phyloP scores from a whole-genome alignment of 2,329 filamentous ascomycete species.

The Claviceps quebecensis region DNA sequence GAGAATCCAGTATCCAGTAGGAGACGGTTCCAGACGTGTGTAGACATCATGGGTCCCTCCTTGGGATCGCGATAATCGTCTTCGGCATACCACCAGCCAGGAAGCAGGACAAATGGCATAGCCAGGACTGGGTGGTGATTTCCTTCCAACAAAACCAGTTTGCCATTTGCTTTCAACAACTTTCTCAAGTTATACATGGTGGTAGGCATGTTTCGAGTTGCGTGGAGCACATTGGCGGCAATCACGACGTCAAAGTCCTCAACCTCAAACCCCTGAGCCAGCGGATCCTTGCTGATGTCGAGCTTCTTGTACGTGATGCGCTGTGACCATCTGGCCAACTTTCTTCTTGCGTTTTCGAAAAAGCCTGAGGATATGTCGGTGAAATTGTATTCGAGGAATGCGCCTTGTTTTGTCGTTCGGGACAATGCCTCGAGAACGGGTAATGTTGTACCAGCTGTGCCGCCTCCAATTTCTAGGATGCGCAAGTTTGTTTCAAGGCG shows the following conservation, averaged over 20 bases:
- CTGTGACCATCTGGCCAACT: slow-evolving; percentile 13
- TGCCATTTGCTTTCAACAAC: slow-evolving; percentile 7
- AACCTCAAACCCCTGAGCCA: slow-evolving; percentile 17
- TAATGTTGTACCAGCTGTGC: slow-evolving; percentile 27
- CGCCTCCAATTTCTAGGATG: slow-evolving; percentile 28
- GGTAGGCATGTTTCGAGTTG: slow-evolving; percentile 15
- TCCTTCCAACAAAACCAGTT: slow-evolving; percentile 6
- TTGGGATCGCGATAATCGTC: slow-evolving; percentile 4
- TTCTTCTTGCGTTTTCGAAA: slow-evolving; percentile 22
- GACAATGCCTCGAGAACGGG: slow-evolving; percentile 15
- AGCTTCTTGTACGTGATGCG: slow-evolving; percentile 12
- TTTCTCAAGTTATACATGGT: slow-evolving; percentile 9
- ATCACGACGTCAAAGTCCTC: slow-evolving; percentile 25
- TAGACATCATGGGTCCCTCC: slow-evolving; percentile 2
- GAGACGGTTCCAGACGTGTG: slow-evolving; percentile 3
- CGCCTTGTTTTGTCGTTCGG: slow-evolving; percentile 10
- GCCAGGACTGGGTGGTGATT: background rate
- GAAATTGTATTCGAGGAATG: slow-evolving; percentile 26
- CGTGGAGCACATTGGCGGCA: slow-evolving; percentile 24
- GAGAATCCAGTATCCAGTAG: slow-evolving; percentile 5
- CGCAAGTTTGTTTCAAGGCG: slow-evolving; percentile 26
- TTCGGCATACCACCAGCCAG: slow-evolving; percentile 5
- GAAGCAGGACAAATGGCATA: slow-evolving; percentile 5
- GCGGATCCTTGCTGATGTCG: slow-evolving; percentile 14
- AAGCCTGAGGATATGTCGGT: slow-evolving; percentile 29